These are phyloP conservation scores for Trichosporon sp. DNA, from an alignment of 1,284 basidiomycete genomes.

Conservation along the genomic window DNA sequence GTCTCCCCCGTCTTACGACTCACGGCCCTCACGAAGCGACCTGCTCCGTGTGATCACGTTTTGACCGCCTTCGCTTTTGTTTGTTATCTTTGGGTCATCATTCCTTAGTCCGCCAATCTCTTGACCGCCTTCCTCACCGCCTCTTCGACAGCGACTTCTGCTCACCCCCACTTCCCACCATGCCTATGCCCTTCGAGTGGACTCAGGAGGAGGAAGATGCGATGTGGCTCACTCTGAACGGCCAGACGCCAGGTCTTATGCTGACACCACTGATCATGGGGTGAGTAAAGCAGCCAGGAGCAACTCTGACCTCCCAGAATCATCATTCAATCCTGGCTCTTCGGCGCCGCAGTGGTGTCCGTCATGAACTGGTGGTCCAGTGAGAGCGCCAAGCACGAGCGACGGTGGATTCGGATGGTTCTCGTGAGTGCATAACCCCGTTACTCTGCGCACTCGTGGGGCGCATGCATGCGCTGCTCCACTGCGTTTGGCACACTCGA, in stretches of 20 bases:
- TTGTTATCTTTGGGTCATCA: not conserved
- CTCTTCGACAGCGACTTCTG: not conserved
- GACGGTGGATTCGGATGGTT: not conserved
- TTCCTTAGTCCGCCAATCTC: not conserved
- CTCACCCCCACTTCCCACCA: not conserved
- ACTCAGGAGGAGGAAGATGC: conserved; percentile 1
- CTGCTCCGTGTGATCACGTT: not conserved
- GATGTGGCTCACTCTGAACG: conserved; percentile 6
- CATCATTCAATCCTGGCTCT: conserved; percentile 14
- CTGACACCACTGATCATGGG: conserved; percentile 19
- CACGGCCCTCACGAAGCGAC: not conserved
- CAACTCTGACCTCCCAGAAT: conserved; percentile 3
- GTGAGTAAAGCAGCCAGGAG: not conserved
- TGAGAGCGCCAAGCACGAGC: conserved; percentile 7
- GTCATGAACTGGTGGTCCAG: conserved; percentile 13
- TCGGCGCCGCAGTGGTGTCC: not conserved
- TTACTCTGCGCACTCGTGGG: not conserved
- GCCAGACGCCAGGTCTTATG: conserved; percentile 4
- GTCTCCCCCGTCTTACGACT: not conserved
- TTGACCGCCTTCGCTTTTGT: not conserved
- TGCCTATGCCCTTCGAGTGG: conserved; percentile 4
- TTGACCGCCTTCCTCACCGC: not conserved
- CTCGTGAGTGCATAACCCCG: conserved; percentile 10
- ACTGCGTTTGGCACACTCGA: not conserved
- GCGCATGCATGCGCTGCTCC: not conserved